phyloP scores from a whole-genome alignment of 1,139 yeast species.

The Waltiozyma sp. region DNA sequence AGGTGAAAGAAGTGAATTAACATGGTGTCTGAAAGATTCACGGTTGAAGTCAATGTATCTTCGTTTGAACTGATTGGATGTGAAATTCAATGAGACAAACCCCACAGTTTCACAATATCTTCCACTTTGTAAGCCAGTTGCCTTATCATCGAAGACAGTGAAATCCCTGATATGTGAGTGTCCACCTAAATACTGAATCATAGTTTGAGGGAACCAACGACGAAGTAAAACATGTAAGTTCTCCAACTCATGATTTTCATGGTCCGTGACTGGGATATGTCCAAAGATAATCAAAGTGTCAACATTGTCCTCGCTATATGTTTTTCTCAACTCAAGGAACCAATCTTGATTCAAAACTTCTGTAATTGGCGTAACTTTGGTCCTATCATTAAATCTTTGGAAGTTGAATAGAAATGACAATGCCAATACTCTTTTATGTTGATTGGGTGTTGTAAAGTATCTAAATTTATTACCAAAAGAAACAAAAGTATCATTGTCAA shows the following conservation, averaged over 20 bases:
- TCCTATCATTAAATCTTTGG: slow-evolving; percentile 43
- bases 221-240: slow-evolving; percentile 45
- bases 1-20: slow-evolving; percentile 18
- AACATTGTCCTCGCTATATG: slow-evolving; percentile 25
- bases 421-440: slow-evolving; percentile 44
- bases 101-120: slow-evolving; percentile 90
- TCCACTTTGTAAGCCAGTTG: slow-evolving; percentile 83
- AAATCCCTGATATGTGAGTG: slow-evolving; percentile 91
- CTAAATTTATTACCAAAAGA: slow-evolving; percentile 62
- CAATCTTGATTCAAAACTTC: slow-evolving; percentile 48
- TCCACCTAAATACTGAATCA: slow-evolving; percentile 87
- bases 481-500: slow-evolving; percentile 37
- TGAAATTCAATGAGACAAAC: slow-evolving; percentile 53
- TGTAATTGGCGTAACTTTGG: slow-evolving; percentile 54
- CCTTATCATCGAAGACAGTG: slow-evolving; percentile 48
- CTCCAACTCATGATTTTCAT: slow-evolving; percentile 34
- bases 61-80: slow-evolving; percentile 32
- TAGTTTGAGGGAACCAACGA: slow-evolving; percentile 41
- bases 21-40: slow-evolving; percentile 57
- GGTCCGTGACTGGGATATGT: slow-evolving; percentile 62
- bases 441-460: slow-evolving; percentile 52
- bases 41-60: slow-evolving; percentile 74
- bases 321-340: slow-evolving; percentile 40
- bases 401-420: slow-evolving; percentile 80
- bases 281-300: slow-evolving; percentile 68